These are phyloP conservation scores for Septoria petroselini DNA, from an alignment of 2,329 filamentous ascomycete genomes.

Conservation along the genomic window DNA sequence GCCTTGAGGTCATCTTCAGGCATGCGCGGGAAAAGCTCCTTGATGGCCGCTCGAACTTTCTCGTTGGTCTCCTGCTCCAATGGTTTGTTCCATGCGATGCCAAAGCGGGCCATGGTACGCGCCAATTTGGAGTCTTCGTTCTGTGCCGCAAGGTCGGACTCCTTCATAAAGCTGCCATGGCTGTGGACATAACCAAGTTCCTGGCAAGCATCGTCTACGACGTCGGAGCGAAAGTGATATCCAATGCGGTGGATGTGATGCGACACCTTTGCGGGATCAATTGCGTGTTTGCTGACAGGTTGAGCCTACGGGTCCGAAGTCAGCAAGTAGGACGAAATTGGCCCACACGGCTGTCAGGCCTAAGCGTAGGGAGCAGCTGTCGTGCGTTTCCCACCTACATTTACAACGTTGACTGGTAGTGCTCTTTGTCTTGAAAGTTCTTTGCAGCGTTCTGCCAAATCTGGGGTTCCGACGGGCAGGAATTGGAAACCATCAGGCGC, in stretches of 20 bases:
- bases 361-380: no score
- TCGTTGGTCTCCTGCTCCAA: constrained; percentile 41
- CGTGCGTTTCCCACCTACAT: constrained; percentile 47
- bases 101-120: constrained; percentile 38
- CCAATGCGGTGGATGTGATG: constrained; percentile 61
- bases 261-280: constrained; percentile 44
- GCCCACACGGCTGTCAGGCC: not conserved
- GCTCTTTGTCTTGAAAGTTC: constrained; percentile 56
- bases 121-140: constrained; percentile 33
- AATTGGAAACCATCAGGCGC: constrained; percentile 60
- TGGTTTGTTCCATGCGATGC: constrained; percentile 29
- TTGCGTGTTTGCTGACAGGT: constrained; percentile 24
- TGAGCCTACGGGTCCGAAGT: constrained; percentile 23
- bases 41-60: constrained; percentile 58
- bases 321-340: constrained; percentile 10
- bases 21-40: constrained; percentile 62
- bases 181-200: constrained; percentile 48
- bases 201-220: constrained; percentile 57
- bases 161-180: constrained; percentile 30
- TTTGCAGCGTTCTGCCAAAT: constrained; percentile 59
- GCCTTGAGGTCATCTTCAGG: constrained; percentile 56
- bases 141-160: constrained; percentile 27
- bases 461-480: constrained; percentile 58
- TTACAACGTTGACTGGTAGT: constrained; percentile 57
- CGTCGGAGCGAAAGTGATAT: constrained; percentile 60